A percentile compares a stretch with the other conserved stretches of the same genome.
Conservation (phyloP, 345 rosid genomes). For the Physaria fendleri region DNA sequence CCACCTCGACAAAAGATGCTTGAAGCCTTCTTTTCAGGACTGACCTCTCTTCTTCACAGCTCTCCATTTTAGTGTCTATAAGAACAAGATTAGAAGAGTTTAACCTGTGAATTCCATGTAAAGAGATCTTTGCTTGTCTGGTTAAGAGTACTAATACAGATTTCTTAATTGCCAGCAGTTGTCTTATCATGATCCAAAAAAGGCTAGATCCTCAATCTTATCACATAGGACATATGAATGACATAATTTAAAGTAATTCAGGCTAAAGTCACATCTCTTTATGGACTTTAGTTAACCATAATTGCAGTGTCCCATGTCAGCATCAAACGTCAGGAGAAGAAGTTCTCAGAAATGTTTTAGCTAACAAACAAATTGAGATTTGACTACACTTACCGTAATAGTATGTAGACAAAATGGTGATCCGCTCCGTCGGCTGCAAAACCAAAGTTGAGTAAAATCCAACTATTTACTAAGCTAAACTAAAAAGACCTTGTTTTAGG, state of each 20-base stretch:
- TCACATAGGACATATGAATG: slow-evolving; percentile 25
- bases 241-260: slow-evolving; percentile 18
- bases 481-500: not conserved
- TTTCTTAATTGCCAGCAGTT: not conserved
- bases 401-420: slow-evolving; percentile 81
- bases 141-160: not conserved
- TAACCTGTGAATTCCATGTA: not conserved
- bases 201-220: slow-evolving; percentile 4
- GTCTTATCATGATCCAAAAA: not conserved
- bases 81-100: slow-evolving; percentile 10
- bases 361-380: slow-evolving; percentile 14
- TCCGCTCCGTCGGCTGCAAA: slow-evolving; percentile 57
- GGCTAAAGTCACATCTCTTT: slow-evolving; percentile 28
- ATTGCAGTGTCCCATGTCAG: slow-evolving; percentile 23
- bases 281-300: slow-evolving; percentile 29
- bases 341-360: slow-evolving; percentile 12
- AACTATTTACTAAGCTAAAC: slow-evolving; percentile 1
- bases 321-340: slow-evolving; percentile 21
- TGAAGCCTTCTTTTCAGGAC: slow-evolving; percentile 62
- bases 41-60: slow-evolving; percentile 60
- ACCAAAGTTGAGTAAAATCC: not conserved
- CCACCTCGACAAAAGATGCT: slow-evolving; percentile 78
- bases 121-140: not conserved
- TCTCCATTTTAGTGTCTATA: slow-evolving; percentile 72
- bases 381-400: slow-evolving; percentile 34